Percentiles rank a stretch among this genome's conserved stretches.
Conservation (phyloP, 257 asterid species). For the Lycium barbarum region DNA sequence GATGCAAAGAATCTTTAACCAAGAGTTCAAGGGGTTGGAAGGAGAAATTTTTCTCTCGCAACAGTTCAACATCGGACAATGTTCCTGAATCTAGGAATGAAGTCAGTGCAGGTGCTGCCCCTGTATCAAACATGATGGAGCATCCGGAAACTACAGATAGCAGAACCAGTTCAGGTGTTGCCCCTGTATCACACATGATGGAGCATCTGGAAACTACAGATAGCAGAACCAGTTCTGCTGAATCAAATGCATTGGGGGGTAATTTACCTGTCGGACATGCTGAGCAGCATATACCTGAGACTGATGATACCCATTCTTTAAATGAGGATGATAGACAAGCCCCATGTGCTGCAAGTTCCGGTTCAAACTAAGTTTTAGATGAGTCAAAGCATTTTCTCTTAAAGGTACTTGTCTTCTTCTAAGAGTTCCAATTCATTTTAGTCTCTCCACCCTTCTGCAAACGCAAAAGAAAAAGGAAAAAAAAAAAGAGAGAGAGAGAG, state of each 20-base stretch:
- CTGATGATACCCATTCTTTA: conserved; percentile 41
- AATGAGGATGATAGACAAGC: conserved; percentile 48
- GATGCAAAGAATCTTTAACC: conserved; percentile 84
- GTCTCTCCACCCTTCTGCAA: conserved; percentile 2
- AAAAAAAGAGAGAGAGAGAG: not conserved
- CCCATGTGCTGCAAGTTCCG: conserved; percentile 59
- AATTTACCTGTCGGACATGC: conserved; percentile 36
- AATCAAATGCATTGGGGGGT: conserved; percentile 44
- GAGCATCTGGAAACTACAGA: conserved; percentile 67
- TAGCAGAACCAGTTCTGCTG: conserved; percentile 46
- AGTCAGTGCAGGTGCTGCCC: conserved; percentile 43
- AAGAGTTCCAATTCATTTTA: not conserved
- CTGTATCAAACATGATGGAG: conserved; percentile 66
- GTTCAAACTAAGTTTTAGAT: conserved; percentile 47
- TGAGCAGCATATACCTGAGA: conserved; percentile 41
- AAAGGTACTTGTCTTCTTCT: conserved; percentile 38
- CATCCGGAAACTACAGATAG: conserved; percentile 61
- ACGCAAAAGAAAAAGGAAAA: too few species aligned
- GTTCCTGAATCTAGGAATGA: conserved; percentile 58
- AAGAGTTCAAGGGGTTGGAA: conserved; percentile 97
- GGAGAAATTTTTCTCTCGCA: conserved; percentile 86
- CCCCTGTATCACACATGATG: conserved; percentile 61
- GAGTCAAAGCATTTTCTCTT: conserved; percentile 30
- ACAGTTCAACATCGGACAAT: conserved; percentile 50
- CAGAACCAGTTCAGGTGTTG: conserved; percentile 42